Base-by-base conservation (phyloP, 192 early-diverging fungal genomes). In the Dissophora ornata region DNA sequence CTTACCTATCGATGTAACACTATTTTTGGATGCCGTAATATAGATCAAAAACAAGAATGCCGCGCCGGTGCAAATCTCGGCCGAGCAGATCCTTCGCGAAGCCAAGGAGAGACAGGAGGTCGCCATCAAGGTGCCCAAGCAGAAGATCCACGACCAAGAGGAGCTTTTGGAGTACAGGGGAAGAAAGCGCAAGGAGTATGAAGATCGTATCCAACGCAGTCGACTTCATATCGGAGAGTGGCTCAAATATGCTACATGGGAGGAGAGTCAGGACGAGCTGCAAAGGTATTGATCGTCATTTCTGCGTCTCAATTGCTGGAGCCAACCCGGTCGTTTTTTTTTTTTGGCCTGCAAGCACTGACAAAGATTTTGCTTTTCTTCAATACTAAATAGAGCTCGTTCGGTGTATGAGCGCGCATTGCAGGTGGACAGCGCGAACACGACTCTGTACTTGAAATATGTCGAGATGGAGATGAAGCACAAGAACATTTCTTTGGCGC, bases 381-480 rank as follows among this genome's bases (percentile, higher is more conserved):
- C 32, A 19, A 12, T 34, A 10, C 16, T 29, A 30, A 2, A 29
- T 63, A 91, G 95, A 13, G 90, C 94, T 8, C 86, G 94, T 46
- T 94, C 92, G 8, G 80, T 96, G n/a, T 96, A 90, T 69, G 96
- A 98, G 66, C 91, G 98, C 28, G 95, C 97, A 0, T 77, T 99
- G 40, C 94, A 98, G 44, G 85, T 95, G 1, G 98, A 99, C 59
- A 86, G 86, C 25, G 85, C 91, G 24, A 97, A 94, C 81, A 88
- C 92, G 50, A 90, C 92, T 3, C 62, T 98, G 24, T 98, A 92
- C 84, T 82, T 97, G 58, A 90, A 93, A 67, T 99, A 99, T 79
- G 88, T 94, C 22, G 97, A 99, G 68, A 89, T 98, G 92, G 98
- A 99, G 79, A 96, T 98, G 92, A 97, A 95, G 83, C 92, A 95